Evolutionary conservation across 2,329 filamentous ascomycete genomes (phyloP), one percentile per base, ranked within the genome.

Genomic region (Fusarium piperis): DNA sequence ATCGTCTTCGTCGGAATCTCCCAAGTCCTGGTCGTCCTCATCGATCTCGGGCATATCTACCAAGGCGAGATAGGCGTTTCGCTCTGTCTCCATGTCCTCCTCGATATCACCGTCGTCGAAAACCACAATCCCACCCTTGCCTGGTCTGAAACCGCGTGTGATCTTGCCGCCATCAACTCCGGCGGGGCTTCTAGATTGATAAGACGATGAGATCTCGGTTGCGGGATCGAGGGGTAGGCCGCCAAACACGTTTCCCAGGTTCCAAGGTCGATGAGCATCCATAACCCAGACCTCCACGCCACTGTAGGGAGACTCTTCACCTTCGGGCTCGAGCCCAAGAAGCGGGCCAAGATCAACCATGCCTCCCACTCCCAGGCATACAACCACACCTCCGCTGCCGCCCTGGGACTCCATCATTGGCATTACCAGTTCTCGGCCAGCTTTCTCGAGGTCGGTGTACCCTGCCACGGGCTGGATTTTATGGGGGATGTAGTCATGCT

Each of bases 71-170:
- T 97, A 98, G 39, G 96, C 95, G 65, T 94, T 91, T 74, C 90
- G 88, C 81, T 98, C 94, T 1, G 84, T 84, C 13, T 81, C 82
- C 35, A 99, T 84, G 35, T 95, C 93, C 73, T 95, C 93, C 73
- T 95, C 93, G 57, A 99, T 95, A 79, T 99, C 96, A 2, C 95
- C 96, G 78, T 98, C 96, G 78, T 98, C 96, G 79, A 96, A 97
- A 3, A 98, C 94, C 67, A 99, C 89, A 44, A 99, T 93, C 0
- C 96, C 96, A 18, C 95, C 95, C 77, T 88, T 92, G 32, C 94
- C 93, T 6, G 93, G 90, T 71, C 89, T 91, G 79, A 97, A 98
- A 0, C 87, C 84, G 15, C 89, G 88, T 28, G 89, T 86, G 57
- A 98, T 89, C 63, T 90, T 90, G 2, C 95, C 95, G 48, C 90